phyloP scores from a whole-genome alignment of 768 basidiomycete genomes.

The Collybiopsis confluens region DNA sequence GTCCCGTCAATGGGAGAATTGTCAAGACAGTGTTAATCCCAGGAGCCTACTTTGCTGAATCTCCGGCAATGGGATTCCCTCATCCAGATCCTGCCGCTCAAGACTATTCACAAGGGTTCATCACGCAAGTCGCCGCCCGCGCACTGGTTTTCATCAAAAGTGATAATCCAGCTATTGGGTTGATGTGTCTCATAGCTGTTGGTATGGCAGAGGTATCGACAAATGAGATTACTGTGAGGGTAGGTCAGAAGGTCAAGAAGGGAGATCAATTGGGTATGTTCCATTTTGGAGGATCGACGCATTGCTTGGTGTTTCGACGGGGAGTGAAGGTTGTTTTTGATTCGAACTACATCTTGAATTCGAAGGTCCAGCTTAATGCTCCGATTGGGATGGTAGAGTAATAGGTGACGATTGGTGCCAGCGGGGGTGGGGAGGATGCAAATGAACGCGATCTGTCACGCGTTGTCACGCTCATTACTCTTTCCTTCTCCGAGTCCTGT shows the following conservation, averaged over 20 bases:
- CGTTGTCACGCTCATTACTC: no score
- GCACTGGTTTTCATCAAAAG: conserved; percentile 40
- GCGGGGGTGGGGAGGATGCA: no score
- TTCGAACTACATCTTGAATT: no score
- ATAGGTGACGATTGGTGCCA: no score
- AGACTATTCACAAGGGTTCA: conserved; percentile 28
- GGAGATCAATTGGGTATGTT: conserved; percentile 60
- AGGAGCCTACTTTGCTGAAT: conserved; percentile 46
- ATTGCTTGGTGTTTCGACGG: conserved; percentile 42
- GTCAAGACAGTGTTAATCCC: conserved; percentile 37
- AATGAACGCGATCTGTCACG: no score
- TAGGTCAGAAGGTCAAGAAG: conserved; percentile 39
- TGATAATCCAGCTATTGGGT: conserved; percentile 32
- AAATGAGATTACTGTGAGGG: conserved; percentile 43
- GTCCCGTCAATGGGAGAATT: conserved; percentile 47
- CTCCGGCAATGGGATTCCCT: conserved; percentile 26
- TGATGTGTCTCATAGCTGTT: conserved; percentile 49
- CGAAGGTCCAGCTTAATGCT: no score
- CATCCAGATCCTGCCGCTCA: conserved; percentile 16
- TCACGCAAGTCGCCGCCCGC: conserved; percentile 36
- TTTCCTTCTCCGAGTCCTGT: no score
- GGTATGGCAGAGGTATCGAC: conserved; percentile 65
- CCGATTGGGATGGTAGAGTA: no score
- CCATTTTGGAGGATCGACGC: conserved; percentile 60
- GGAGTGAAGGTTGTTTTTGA: conserved; percentile 15